Conservation (phyloP, 768 basidiomycete species). For the Mycena crocata region DNA sequence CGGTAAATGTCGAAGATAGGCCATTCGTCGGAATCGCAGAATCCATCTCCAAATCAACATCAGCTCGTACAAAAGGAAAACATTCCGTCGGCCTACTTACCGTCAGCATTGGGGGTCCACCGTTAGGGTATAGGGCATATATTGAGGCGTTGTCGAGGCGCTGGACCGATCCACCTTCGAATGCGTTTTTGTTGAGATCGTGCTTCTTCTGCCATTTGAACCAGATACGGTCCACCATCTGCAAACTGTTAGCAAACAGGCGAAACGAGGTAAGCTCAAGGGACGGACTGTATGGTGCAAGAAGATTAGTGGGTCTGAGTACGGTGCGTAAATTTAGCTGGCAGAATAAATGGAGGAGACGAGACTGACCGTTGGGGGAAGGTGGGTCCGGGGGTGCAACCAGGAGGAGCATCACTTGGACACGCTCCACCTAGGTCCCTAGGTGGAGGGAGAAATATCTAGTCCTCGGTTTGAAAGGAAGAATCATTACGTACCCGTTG, state of each 20-base stretch:
- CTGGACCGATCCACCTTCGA: constrained; percentile 46
- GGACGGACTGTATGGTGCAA: constrained; percentile 47
- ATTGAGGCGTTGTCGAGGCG: constrained; percentile 32
- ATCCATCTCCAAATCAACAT: constrained; percentile 18
- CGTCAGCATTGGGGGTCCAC: constrained; percentile 35
- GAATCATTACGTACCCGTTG: constrained; percentile 42
- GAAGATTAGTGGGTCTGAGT: constrained; percentile 48
- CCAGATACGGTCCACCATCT: constrained; percentile 53
- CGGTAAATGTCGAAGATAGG: constrained; percentile 36
- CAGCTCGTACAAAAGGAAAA: background rate
- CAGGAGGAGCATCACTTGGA: constrained; percentile 37
- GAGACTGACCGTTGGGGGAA: constrained; percentile 44
- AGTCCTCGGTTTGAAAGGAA: background rate
- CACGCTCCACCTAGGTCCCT: constrained; percentile 46
- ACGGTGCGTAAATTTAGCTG: background rate
- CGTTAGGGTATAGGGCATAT: constrained; percentile 39
- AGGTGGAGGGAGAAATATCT: background rate
- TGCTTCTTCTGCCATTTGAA: constrained; percentile 47
- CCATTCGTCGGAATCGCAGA: constrained; percentile 43
- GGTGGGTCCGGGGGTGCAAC: constrained; percentile 42
- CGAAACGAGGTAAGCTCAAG: background rate
- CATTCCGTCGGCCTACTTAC: background rate
- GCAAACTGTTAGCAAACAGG: background rate
- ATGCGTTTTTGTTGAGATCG: constrained; percentile 38
- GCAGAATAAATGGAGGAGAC: background rate